Evolutionary conservation across 495 filamentous ascomycete genomes (phyloP), one percentile per base, ranked within the genome.

Genomic region (Penicillium simplicissimum): DNA sequence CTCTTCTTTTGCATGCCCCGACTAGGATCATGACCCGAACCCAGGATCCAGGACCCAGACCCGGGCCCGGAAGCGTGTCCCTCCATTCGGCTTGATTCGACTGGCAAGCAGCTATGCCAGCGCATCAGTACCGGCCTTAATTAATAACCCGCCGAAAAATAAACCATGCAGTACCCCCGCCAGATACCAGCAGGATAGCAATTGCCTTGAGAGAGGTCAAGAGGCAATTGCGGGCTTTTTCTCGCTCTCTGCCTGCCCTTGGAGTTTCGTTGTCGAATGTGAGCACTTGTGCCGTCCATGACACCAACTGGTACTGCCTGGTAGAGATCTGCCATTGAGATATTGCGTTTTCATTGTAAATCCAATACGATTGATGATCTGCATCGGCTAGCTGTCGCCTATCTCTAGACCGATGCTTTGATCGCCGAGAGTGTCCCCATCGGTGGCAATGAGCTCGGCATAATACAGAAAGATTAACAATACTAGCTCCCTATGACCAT

Each of bases 81-180:
- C 60, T 71, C 62, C 48, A 65, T 76, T 85, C 79, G 83, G 86
- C 59, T 67, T 54, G 47, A 69, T 67, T 70, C 84, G 79, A 90
- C 88, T 95, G 91, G 92, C 82, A 84, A 86, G 79, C 83, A 90
- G 81, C 81, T 76, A 88, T 88, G 92, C 92, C 92, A 97, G 82
- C 92, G 86, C 92, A 97, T 92, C 92, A 90, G 80, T 69, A 61
- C 66, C 34, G 51, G 13, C 17, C 52, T 66, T 68, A 56, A 69
- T 52, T 67, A 70, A 70, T 53, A 68, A 70, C 59, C 61, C 57
- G 64, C 66, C 60, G 60, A 64, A 57, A 61, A 65, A 60, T 31
- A 64, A 66, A 65, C 36, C 51, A 60, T 45, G 23, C 52, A 58
- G 58, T 70, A 62, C 56, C 58, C 68, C 67, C n/a, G 35, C 17